Conservation (phyloP, 257 asterid genomes). For the Salvia splendens region DNA sequence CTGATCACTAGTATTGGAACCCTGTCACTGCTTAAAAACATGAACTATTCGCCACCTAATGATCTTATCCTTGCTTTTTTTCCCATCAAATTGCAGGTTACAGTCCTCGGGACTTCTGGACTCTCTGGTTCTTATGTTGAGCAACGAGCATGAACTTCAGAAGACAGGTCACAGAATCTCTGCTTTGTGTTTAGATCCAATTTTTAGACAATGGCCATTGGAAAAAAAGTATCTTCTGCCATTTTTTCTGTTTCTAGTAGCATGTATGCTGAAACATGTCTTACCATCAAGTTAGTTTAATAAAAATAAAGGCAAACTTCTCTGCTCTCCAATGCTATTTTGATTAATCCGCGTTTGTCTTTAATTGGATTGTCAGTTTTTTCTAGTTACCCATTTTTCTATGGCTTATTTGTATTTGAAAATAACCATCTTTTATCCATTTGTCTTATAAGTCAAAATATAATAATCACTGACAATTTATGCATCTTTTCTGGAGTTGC, state of each 20-base stretch:
- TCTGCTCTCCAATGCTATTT: conserved; percentile 19
- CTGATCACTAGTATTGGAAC: conserved; percentile 9
- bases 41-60: conserved; percentile 5
- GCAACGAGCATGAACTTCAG: conserved; percentile 66
- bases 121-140: conserved; percentile 95
- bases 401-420: neutral
- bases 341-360: conserved; percentile 13
- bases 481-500: neutral
- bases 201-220: conserved; percentile 14
- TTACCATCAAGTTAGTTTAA: conserved; percentile 24
- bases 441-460: neutral
- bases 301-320: conserved; percentile 32
- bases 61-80: conserved; percentile 6
- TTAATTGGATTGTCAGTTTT: neutral
- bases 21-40: neutral
- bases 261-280: conserved; percentile 31
- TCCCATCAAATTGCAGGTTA: conserved; percentile 53
- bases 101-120: conserved; percentile 96
- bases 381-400: neutral
- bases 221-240: conserved; percentile 26
- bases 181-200: conserved; percentile 27
- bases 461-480: neutral
- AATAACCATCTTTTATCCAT: neutral
- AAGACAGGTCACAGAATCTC: conserved; percentile 17
- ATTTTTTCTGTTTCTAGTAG: conserved; percentile 31